phyloP scores from a whole-genome alignment of 2,329 filamentous ascomycete species.

The Rutstroemia sp. region DNA sequence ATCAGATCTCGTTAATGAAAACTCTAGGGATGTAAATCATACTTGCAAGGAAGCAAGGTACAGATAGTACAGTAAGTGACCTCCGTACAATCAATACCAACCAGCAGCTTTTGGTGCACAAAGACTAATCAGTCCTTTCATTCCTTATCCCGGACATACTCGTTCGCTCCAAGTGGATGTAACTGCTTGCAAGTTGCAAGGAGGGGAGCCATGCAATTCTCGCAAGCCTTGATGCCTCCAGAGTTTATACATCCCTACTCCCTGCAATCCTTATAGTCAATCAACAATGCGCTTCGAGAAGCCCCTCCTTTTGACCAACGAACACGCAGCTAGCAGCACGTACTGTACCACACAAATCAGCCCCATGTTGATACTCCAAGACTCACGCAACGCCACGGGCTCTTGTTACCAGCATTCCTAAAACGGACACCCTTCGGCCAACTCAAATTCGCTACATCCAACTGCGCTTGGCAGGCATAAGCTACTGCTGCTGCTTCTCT shows the following conservation, averaged over 20 bases:
- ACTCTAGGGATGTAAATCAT: background rate
- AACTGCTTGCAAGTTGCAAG: background rate
- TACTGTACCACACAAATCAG: background rate
- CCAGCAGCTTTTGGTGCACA: background rate
- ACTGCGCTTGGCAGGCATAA: conserved; percentile 5
- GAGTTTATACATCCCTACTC: background rate
- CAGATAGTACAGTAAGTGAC: too few species aligned
- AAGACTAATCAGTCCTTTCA: background rate
- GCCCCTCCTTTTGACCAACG: conserved; percentile 1
- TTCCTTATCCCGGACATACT: conserved; percentile 4
- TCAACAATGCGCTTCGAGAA: conserved; percentile 4
- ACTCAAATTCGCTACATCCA: background rate
- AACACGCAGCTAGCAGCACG: background rate
- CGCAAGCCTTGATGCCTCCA: conserved; percentile 4
- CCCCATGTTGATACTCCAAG: background rate
- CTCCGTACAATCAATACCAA: too few species aligned
- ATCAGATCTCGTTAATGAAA: conserved; percentile 1
- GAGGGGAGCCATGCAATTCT: conserved; percentile 1
- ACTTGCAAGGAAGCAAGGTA: background rate
- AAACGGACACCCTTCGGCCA: background rate
- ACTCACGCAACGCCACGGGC: background rate
- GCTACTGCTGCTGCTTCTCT: conserved; percentile 7
- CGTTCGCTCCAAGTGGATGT: conserved; percentile 2
- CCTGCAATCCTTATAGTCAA: conserved; percentile 6
- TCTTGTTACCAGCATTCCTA: background rate